These are phyloP conservation scores for Coemansia furcata DNA, from an alignment of 192 early-diverging fungal species.

Conservation along the genomic window DNA sequence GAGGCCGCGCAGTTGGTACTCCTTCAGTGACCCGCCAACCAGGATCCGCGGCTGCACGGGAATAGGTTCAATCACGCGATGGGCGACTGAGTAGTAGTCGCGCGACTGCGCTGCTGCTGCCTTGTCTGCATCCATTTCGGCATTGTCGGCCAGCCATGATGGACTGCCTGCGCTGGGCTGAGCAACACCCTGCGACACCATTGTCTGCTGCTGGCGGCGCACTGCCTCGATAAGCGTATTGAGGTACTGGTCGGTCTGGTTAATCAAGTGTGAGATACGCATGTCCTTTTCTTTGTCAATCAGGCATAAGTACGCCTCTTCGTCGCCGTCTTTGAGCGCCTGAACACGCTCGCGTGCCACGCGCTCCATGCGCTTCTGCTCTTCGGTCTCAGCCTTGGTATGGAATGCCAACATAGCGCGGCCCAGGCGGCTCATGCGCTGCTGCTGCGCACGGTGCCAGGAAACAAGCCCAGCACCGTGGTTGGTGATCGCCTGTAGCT, in stretches of 20 bases:
- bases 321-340: slow-evolving; percentile 96
- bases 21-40: slow-evolving; percentile 91
- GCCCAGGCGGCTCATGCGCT: slow-evolving; percentile 71
- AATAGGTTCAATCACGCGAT: slow-evolving; percentile 80
- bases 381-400: slow-evolving; percentile 85
- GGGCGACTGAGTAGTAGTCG: slow-evolving; percentile 88
- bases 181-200: slow-evolving; percentile 42
- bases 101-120: slow-evolving; percentile 34
- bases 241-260: slow-evolving; percentile 87
- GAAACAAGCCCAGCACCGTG: slow-evolving; percentile 71
- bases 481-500: slow-evolving; percentile 68
- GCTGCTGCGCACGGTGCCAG: slow-evolving; percentile 68
- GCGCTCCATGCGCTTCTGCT: slow-evolving; percentile 82
- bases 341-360: slow-evolving; percentile 92
- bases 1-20: slow-evolving; percentile 94
- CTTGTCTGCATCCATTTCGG: slow-evolving; percentile 38
- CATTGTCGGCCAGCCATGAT: slow-evolving; percentile 44
- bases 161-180: slow-evolving; percentile 27
- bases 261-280: slow-evolving; percentile 87
- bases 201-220: slow-evolving; percentile 71
- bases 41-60: slow-evolving; percentile 80
- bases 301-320: slow-evolving; percentile 94
- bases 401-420: slow-evolving; percentile 75
- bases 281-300: slow-evolving; percentile 96
- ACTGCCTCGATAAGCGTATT: slow-evolving; percentile 82